These are phyloP conservation scores for Penicillium sumatraense DNA, from an alignment of 2,329 filamentous ascomycete species.

Conservation along the genomic window DNA sequence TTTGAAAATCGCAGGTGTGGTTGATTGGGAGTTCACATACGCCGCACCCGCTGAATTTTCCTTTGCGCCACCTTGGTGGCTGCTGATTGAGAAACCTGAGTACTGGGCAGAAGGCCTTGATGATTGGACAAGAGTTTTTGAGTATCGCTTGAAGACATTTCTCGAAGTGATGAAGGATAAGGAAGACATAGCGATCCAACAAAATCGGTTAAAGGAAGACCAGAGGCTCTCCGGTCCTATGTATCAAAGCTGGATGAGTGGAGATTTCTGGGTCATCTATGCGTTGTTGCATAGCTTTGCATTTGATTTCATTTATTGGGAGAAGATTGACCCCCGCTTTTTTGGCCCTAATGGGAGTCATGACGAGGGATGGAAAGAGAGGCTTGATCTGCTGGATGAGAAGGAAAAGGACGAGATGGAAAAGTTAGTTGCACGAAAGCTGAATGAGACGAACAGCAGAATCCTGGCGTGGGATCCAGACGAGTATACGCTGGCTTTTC, in stretches of 20 bases:
- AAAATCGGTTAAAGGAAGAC: conserved; percentile 3
- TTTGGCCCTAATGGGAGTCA: conserved; percentile 4
- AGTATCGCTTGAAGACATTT: conserved; percentile 20
- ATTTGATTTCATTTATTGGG: conserved; percentile 18
- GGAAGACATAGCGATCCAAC: conserved; percentile 16
- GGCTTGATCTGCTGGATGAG: conserved; percentile 13
- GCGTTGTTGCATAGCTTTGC: conserved; percentile 17
- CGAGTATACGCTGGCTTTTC: background rate
- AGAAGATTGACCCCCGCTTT: conserved; percentile 13
- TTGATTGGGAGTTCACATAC: conserved; percentile 33
- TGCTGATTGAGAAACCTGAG: conserved; percentile 28
- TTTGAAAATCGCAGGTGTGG: conserved; percentile 18
- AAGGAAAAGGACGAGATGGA: conserved; percentile 14
- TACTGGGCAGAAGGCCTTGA: conserved; percentile 25
- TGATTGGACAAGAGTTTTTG: conserved; percentile 19
- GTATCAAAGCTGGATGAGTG: conserved; percentile 17
- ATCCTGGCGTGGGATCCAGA: conserved; percentile 22
- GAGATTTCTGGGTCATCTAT: conserved; percentile 19
- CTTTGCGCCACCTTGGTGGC: conserved; percentile 28
- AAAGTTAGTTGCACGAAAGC: conserved; percentile 15
- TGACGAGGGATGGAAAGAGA: conserved; percentile 11
- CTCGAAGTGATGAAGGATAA: conserved; percentile 13
- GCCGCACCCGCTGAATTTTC: conserved; percentile 25
- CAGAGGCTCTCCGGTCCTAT: conserved; percentile 18
- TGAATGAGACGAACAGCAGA: conserved; percentile 21